Conservation (phyloP, 805 yeast species). For the Lipomyces sp. region DNA sequence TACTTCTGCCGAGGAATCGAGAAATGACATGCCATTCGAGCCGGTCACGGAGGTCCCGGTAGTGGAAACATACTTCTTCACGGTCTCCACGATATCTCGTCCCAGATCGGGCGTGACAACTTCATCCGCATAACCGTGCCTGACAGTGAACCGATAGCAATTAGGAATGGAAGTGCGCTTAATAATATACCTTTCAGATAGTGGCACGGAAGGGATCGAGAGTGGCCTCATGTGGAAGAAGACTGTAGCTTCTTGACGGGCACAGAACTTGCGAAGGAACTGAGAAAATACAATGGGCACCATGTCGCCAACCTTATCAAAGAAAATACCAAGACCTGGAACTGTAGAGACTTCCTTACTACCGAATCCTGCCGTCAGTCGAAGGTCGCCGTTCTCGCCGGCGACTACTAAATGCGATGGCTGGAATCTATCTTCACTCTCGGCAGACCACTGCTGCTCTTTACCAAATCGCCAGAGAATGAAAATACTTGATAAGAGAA, state of each 20-base stretch:
- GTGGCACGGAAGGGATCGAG: slow-evolving; percentile 20
- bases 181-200: slow-evolving; percentile 17
- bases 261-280: slow-evolving; percentile 25
- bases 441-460: slow-evolving; percentile 22
- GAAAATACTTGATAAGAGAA: slow-evolving; percentile 9
- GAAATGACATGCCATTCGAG: no score
- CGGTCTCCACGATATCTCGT: neutral
- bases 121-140: slow-evolving; percentile 30
- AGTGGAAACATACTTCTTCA: no score
- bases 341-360: slow-evolving; percentile 6
- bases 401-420: no score
- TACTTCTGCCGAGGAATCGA: neutral
- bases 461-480: slow-evolving; percentile 21
- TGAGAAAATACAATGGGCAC: slow-evolving; percentile 19
- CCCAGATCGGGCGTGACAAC: slow-evolving; percentile 18
- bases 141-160: slow-evolving; percentile 21
- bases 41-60: no score
- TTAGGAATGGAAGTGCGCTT: slow-evolving; percentile 21
- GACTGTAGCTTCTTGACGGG: slow-evolving; percentile 23
- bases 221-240: slow-evolving; percentile 25
- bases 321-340: slow-evolving; percentile 5
- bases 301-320: slow-evolving; percentile 23
- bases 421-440: neutral
- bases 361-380: neutral
- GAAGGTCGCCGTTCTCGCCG: neutral